These are phyloP conservation scores for Fusarium pseudoanthophilum DNA, from an alignment of 2,329 filamentous ascomycete genomes.

Conservation along the genomic window DNA sequence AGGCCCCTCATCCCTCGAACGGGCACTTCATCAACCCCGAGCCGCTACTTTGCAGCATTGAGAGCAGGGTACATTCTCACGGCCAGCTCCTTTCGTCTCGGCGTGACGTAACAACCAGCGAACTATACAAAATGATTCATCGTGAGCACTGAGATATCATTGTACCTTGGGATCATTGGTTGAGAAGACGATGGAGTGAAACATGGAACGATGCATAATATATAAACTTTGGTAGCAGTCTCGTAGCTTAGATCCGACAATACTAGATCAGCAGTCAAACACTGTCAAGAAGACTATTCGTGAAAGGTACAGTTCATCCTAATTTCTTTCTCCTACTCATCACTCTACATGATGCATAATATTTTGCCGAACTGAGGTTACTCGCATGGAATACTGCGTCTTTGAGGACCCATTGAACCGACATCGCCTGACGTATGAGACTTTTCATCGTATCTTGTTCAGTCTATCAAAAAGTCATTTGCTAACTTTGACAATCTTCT, in stretches of 20 bases:
- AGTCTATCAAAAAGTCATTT: accelerated
- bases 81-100: neutral
- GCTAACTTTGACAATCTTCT: neutral
- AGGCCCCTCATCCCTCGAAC: neutral
- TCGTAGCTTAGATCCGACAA: neutral
- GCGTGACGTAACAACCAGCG: neutral
- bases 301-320: accelerated
- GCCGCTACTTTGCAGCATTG: neutral
- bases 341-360: slow-evolving; percentile 11
- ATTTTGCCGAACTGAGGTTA: slow-evolving; percentile 30
- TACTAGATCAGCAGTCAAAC: no score
- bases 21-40: neutral
- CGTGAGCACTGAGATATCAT: neutral
- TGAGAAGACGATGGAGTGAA: accelerated
- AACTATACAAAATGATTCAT: neutral
- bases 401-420: slow-evolving; percentile 22
- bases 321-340: accelerated
- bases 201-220: accelerated
- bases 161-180: accelerated
- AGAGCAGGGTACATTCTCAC: no score
- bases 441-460: neutral
- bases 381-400: slow-evolving; percentile 8
- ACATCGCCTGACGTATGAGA: slow-evolving; percentile 19
- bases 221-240: neutral
- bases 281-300: accelerated